These are phyloP conservation scores for Pseudocercospora musae DNA, from an alignment of 2,329 filamentous ascomycete genomes.

Conservation along the genomic window DNA sequence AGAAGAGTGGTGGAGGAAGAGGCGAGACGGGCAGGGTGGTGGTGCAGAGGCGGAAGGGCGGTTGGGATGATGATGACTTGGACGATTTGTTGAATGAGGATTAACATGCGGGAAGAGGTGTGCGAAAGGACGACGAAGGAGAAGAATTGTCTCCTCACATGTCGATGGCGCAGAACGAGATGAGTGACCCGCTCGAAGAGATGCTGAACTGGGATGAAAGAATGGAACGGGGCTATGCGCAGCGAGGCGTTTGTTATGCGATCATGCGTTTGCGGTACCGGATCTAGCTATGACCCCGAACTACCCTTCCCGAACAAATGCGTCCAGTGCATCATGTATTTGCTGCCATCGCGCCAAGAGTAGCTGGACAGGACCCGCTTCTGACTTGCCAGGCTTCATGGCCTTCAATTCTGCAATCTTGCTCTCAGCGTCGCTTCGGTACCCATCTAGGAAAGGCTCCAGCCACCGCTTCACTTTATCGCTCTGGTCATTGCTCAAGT, in stretches of 20 bases:
- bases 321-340: slow-evolving; percentile 27
- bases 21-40: slow-evolving; percentile 70
- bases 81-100: slow-evolving; percentile 61
- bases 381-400: slow-evolving; percentile 1
- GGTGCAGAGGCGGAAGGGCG: slow-evolving; percentile 75
- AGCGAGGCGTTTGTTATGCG: not conserved
- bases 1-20: slow-evolving; percentile 51
- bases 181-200: slow-evolving; percentile 57
- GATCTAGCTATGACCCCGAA: not conserved
- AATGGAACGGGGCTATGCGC: not conserved
- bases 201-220: not conserved
- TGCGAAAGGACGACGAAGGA: not conserved
- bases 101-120: slow-evolving; percentile 10
- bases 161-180: slow-evolving; percentile 92
- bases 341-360: slow-evolving; percentile 38
- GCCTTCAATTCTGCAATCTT: slow-evolving; percentile 13
- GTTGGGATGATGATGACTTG: slow-evolving; percentile 80
- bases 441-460: slow-evolving; percentile 19
- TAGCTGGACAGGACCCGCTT: slow-evolving; percentile 16
- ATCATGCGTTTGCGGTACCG: not conserved
- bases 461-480: slow-evolving; percentile 27
- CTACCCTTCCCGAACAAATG: slow-evolving; percentile 5
- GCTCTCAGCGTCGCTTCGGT: slow-evolving; percentile 24
- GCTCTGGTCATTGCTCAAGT: slow-evolving; percentile 31
- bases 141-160: slow-evolving; percentile 79